Evolutionary conservation across 768 basidiomycete genomes (phyloP), one percentile per base, ranked within the genome.

Genomic region (Mycena capillaripes): DNA sequence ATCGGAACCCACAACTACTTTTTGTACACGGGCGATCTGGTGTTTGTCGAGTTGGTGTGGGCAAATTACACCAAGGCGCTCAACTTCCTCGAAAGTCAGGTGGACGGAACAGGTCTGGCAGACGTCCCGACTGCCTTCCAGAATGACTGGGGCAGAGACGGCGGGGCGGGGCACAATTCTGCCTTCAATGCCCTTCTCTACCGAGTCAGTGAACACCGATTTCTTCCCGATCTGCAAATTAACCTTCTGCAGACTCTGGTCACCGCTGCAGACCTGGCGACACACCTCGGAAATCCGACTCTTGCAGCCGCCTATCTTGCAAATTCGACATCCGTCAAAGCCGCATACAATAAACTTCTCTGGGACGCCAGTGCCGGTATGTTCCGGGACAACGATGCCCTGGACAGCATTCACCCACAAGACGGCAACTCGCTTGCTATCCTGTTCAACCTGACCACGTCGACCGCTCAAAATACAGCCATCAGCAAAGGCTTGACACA

Each of bases 381-480:
- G 83, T 89, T 85, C 73, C 82, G 84, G 14, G 88, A 89, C 76
- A 88, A 87, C 75, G 81, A 83, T 34, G 79, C 81, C 27, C 79
- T 77, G 19, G 81, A 81, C 21, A 81, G 81, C 12, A 78, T 89
- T 9, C 80, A 82, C 52, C 87, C 88, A 1, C 87, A 89, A 70
- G 87, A 89, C 68, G 87, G 86, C 7, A 88, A 88, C 73, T 84
- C 86, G 2, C 79, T 88, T 57, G 87, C 87, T 6, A 78, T 88
- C 9, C 73, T 88, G 6, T 89, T 85, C 78, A 86, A 86, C 71
- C 71, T 88, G 12, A 88, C 87, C 6, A 81, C 79, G 10, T 78
- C 79, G 1, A 60, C 75, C 3, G 80, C 80, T 10, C 86, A 88
- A 66, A 84, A 84, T n/a, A 62, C 77, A 30, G 81, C 82, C 2